Base-by-base conservation (phyloP, 441 rosid species). In the Sinapis alba region DNA sequence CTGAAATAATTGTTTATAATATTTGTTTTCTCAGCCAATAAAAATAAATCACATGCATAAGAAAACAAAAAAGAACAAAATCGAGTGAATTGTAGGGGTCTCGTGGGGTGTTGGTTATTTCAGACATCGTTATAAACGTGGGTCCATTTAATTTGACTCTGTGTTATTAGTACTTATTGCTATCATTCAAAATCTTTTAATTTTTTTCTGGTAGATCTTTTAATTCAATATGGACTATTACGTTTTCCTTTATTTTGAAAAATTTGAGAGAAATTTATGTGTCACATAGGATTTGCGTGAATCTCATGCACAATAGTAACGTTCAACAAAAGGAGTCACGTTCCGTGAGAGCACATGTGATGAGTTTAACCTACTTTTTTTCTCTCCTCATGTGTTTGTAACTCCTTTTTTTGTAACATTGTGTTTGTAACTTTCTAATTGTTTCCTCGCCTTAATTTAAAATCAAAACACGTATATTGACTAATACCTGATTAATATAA, bases 271-370 rank as follows among this genome's bases (percentile, higher is more conserved):
- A 51, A 69, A 56, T 45, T 63, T 63, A 63, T 68, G 65, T 72
- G 64, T 76, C 67, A 65, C 81, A 71, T 76, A 72, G 68, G 73
- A 80, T 68, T 41, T 73, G 84, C 82, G 85, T 85, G 88, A 80
- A 68, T 76, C 85, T 76, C 85, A 80, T 85, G 84, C 43, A 70
- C 67, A 76, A 78, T 73, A 68, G 75, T 75, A 60, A 53, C 84
- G 65, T 78, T 65, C 65, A 41, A 56, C 61, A 13, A 73, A 73
- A 54, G 53, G 56, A 61, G 81, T 45, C 74, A 62, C 58, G 68
- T 53, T 73, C 47, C 61, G 68, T 47, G 67, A 23, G 60, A 69
- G 4, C 75, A 64, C 79, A 69, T 78, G 79, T 69, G 71, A 58
- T 68, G 68, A 53, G 68, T 70, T 30, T 65, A 65, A 79, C 72